phyloP scores from a whole-genome alignment of 2,329 filamentous ascomycete genomes.

The Septoria linicola region DNA sequence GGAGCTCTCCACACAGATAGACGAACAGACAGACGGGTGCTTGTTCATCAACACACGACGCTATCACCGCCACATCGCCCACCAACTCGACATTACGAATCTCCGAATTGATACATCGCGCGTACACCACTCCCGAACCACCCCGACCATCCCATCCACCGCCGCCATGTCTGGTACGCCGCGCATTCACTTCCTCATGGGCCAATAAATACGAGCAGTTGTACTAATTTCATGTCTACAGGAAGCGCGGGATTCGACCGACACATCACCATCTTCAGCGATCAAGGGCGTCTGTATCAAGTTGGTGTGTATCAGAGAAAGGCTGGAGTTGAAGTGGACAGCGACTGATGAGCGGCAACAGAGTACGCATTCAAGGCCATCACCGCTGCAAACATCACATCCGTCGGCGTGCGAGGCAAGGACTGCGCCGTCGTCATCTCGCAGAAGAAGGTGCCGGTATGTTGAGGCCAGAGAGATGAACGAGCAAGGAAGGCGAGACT shows the following conservation, averaged over 20 bases:
- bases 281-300: conserved; percentile 98
- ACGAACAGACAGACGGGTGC: too few species aligned
- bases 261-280: conserved; percentile 99
- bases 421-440: conserved; percentile 95
- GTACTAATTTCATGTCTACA: conserved; percentile 40
- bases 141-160: conserved; percentile 12
- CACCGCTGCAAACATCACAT: conserved; percentile 98
- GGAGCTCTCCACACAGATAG: too few species aligned
- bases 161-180: conserved; percentile 36
- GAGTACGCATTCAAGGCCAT: conserved; percentile 99
- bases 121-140: neutral
- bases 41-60: conserved; percentile 2
- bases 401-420: conserved; percentile 92
- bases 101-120: neutral
- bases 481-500: conserved; percentile 17
- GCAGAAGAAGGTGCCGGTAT: conserved; percentile 98
- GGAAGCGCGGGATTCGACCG: conserved; percentile 90
- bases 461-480: conserved; percentile 39
- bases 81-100: neutral
- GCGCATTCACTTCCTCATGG: too few species aligned
- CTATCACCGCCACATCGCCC: neutral
- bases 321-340: conserved; percentile 5
- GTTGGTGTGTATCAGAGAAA: conserved; percentile 70
- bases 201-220: conserved; percentile 8
- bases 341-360: conserved; percentile 44